Percentiles rank a stretch among this genome's conserved stretches.
These are phyloP conservation scores for Xylariaceae sp. DNA, from an alignment of 2,329 filamentous ascomycete genomes.

Conservation along the genomic window DNA sequence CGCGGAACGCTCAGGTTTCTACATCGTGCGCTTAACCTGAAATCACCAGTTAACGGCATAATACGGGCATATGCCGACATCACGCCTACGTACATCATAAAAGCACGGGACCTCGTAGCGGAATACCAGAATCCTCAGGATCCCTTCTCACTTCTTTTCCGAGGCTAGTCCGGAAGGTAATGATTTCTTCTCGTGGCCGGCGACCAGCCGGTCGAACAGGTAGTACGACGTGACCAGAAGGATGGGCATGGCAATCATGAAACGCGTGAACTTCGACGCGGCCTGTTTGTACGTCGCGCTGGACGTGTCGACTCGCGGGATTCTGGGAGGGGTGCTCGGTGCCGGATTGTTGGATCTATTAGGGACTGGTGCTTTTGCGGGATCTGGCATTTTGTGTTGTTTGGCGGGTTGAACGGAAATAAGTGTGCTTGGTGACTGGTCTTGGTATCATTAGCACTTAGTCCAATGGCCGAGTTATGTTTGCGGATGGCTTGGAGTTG, in stretches of 20 bases:
- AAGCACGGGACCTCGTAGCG: background rate
- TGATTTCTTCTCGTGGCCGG: constrained; percentile 25
- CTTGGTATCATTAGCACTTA: background rate
- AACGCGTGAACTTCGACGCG: constrained; percentile 42
- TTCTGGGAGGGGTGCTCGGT: too few relatives aligned
- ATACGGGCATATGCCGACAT: background rate
- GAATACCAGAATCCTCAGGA: background rate
- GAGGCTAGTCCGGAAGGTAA: background rate
- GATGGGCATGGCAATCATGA: constrained; percentile 52
- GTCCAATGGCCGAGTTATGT: background rate
- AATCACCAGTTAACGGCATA: background rate
- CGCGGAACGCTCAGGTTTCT: too few relatives aligned
- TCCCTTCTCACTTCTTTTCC: constrained; percentile 1
- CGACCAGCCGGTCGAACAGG: constrained; percentile 42
- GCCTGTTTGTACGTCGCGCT: constrained; percentile 39
- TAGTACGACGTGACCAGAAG: constrained; percentile 53
- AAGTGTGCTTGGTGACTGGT: background rate
- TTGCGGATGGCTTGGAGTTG: background rate
- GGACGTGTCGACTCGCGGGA: constrained; percentile 28
- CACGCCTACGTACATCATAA: background rate
- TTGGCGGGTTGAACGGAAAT: background rate
- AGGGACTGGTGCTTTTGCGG: background rate
- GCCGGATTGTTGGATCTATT: constrained; percentile 1
- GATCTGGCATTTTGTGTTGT: constrained; percentile 5
- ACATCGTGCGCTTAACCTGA: background rate